These are phyloP conservation scores for Sphaerulina populicola DNA, from an alignment of 2,329 filamentous ascomycete species.

Conservation along the genomic window DNA sequence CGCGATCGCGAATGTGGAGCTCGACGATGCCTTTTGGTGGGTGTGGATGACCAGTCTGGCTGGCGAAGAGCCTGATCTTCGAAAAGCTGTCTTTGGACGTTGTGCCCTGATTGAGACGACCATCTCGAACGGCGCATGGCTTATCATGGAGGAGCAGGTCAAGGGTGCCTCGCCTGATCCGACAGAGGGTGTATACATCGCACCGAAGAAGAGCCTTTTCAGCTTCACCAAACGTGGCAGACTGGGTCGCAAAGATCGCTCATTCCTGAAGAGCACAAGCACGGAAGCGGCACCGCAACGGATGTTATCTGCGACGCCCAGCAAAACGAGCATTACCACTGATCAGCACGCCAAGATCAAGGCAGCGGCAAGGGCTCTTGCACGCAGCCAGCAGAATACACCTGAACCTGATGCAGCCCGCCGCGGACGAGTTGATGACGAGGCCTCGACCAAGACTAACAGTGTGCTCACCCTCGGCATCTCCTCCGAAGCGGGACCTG, in stretches of 20 bases:
- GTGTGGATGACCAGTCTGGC: conserved; percentile 98
- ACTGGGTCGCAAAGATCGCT: conserved; percentile 57
- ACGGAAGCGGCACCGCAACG: conserved; percentile 33
- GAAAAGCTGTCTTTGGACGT: conserved; percentile 88
- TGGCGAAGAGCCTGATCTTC: conserved; percentile 71
- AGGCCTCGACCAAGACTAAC: conserved; percentile 63
- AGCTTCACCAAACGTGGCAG: conserved; percentile 68
- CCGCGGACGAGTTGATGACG: conserved; percentile 48
- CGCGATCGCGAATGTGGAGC: conserved; percentile 73
- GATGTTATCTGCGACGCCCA: conserved; percentile 47
- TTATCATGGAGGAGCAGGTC: conserved; percentile 93
- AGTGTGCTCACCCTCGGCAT: conserved; percentile 87
- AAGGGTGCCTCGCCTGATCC: conserved; percentile 84
- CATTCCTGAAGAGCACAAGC: conserved; percentile 48
- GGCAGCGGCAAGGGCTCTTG: conserved; percentile 76
- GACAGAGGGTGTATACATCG: conserved; percentile 77
- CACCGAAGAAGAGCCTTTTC: conserved; percentile 84
- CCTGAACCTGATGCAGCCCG: conserved; percentile 46
- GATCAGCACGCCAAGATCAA: conserved; percentile 92
- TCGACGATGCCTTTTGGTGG: conserved; percentile 99
- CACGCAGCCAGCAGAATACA: conserved; percentile 46
- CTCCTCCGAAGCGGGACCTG: conserved; percentile 77
- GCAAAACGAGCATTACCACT: conserved; percentile 76
- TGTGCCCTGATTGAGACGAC: conserved; percentile 86
- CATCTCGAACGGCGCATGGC: conserved; percentile 74